phyloP scores from a whole-genome alignment of 2,329 filamentous ascomycete species.

The Exophiala viscosa region DNA sequence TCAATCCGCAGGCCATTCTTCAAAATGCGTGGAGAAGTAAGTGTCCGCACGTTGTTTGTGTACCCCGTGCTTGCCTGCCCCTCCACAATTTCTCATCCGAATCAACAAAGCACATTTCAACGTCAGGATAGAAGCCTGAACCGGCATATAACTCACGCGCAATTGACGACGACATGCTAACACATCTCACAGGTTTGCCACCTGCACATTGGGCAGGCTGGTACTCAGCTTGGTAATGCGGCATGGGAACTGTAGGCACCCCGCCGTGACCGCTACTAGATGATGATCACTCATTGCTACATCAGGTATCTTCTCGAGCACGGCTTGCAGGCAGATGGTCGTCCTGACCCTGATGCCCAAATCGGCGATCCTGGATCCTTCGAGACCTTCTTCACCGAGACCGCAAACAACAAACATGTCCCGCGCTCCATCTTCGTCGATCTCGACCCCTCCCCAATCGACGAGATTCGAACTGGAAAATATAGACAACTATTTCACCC shows the following conservation, averaged over 20 bases:
- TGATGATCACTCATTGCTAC: conserved; percentile 20
- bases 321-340: conserved; percentile 59
- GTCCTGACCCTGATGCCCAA: conserved; percentile 53
- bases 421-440: conserved; percentile 66
- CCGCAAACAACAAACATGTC: conserved; percentile 62
- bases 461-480: conserved; percentile 62
- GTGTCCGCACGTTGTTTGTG: conserved; percentile 6
- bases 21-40: conserved; percentile 22
- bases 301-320: conserved; percentile 63
- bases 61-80: conserved; percentile 10
- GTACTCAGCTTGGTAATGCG: conserved; percentile 64
- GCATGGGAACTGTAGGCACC: conserved; percentile 64
- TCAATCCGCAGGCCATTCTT: not conserved
- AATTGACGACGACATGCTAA: conserved; percentile 7
- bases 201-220: conserved; percentile 66
- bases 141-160: too few relatives aligned
- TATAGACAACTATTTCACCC: conserved; percentile 65
- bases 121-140: not conserved
- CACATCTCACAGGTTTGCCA: conserved; percentile 54
- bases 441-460: conserved; percentile 63
- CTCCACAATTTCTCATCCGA: conserved; percentile 8
- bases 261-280: conserved; percentile 30
- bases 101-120: conserved; percentile 10
- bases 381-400: conserved; percentile 66
- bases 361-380: conserved; percentile 55